Evolutionary conservation across 805 yeast species (phyloP), one percentile per base, ranked within the genome.

Genomic region (Kodamaea leandrae): DNA sequence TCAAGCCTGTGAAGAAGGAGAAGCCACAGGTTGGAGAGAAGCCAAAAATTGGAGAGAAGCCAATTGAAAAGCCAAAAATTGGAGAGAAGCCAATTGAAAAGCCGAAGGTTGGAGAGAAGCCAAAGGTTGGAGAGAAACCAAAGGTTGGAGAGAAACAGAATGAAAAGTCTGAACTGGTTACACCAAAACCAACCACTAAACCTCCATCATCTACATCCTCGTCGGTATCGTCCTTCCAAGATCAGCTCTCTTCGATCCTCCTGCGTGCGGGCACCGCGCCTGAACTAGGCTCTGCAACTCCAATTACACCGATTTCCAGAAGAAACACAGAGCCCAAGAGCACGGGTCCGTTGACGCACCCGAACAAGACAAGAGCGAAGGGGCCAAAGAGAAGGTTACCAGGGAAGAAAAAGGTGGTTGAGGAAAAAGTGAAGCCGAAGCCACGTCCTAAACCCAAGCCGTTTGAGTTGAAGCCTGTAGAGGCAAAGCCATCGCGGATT

Each of bases 361-460:
- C 71, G 2, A 76, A 66, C 33, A 77, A 76, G 49, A 42, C 56
- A 0, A 58, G 82, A 39, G 60, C 79, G 13, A 70, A 62, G 41
- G 82, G 82, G 0, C 82, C 82, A 0, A 74, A 68, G 50, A 57
- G 82, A 46, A 59, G 72, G 37, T 58, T 72, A 14, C 80, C 81
- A 1, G 61, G 63, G 32, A 25, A 32, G 5, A 39, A 19, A 28
- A 17, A 18, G 32, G n/a, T 8, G 30, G 14, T 8, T 26, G 29
- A 16, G 21, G 32, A 18, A 8, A 35, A 26, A 13, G 26, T 28
- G 15, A 34, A 34, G 25, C 41, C 37, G 19, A 28, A 32, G 23
- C 35, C 41, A 2, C 32, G 25, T 17, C 41, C 41, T 16, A 38
- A 38, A 18, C 41, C 59, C 3, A 55, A 49, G 24, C 44, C 50